Conservation (phyloP, 306 rosid genomes). For the Sicyos baderoa region DNA sequence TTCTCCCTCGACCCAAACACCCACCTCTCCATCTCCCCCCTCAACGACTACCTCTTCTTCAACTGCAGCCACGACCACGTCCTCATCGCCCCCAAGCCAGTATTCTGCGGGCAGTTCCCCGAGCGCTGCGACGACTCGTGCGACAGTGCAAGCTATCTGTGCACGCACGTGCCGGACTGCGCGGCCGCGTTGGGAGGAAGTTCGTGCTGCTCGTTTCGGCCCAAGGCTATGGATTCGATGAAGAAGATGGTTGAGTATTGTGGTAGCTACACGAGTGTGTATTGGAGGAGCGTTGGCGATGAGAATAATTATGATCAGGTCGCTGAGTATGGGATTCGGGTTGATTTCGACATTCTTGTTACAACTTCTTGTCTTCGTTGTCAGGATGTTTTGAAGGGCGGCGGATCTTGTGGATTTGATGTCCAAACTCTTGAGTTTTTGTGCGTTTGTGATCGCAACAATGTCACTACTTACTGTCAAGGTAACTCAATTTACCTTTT, state of each 20-base stretch:
- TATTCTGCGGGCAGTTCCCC: slow-evolving; percentile 74
- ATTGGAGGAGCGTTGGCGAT: slow-evolving; percentile 71
- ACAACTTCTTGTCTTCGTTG: slow-evolving; percentile 76
- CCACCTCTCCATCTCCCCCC: slow-evolving; percentile 54
- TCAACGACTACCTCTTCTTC: slow-evolving; percentile 81
- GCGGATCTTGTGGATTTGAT: slow-evolving; percentile 81
- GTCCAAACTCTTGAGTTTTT: slow-evolving; percentile 37
- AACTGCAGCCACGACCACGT: slow-evolving; percentile 67
- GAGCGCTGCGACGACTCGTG: slow-evolving; percentile 78
- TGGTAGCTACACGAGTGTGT: slow-evolving; percentile 64
- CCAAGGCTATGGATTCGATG: slow-evolving; percentile 68
- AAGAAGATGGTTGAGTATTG: slow-evolving; percentile 75
- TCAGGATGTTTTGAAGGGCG: slow-evolving; percentile 67
- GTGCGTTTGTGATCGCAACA: slow-evolving; percentile 64
- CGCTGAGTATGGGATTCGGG: slow-evolving; percentile 71
- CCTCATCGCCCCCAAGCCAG: slow-evolving; percentile 66
- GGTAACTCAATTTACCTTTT: slow-evolving; percentile 29
- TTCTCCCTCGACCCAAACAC: slow-evolving; percentile 71
- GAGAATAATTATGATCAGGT: slow-evolving; percentile 59
- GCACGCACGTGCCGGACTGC: slow-evolving; percentile 76
- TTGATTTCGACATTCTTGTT: slow-evolving; percentile 74
- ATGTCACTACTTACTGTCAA: slow-evolving; percentile 67
- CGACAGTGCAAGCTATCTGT: slow-evolving; percentile 77
- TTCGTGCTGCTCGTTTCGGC: slow-evolving; percentile 81
- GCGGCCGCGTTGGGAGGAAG: slow-evolving; percentile 34